Percentiles rank a stretch among this genome's conserved stretches.
phyloP scores from a whole-genome alignment of 495 filamentous ascomycete genomes.

The Podospora bellae-mahoneyi region DNA sequence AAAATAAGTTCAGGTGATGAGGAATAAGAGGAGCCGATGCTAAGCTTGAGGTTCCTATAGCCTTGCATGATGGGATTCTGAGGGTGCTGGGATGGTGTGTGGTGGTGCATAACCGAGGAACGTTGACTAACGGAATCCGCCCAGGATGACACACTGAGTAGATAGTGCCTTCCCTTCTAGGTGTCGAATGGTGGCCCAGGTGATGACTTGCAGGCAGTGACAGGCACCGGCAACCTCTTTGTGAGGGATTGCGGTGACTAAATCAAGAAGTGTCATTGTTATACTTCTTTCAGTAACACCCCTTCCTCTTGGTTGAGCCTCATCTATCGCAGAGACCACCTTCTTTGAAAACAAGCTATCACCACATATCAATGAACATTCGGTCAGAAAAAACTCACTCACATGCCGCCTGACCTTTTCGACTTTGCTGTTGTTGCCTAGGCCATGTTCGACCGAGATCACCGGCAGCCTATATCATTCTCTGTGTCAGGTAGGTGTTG shows the following conservation, averaged over 20 bases:
- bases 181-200: no score
- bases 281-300: background rate
- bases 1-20: background rate
- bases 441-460: background rate
- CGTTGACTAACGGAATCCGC: no score
- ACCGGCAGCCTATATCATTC: background rate
- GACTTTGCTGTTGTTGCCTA: background rate
- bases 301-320: background rate
- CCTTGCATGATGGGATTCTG: background rate
- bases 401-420: background rate
- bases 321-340: background rate
- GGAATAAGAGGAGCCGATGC: no score
- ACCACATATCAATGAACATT: background rate
- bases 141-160: no score
- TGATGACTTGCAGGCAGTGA: background rate
- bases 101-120: no score
- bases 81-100: no score
- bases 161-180: no score
- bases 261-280: background rate
- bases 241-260: background rate
- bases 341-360: background rate
- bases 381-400: background rate
- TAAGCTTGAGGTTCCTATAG: background rate
- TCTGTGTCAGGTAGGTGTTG: background rate
- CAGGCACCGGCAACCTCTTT: background rate